Evolutionary conservation across 2,329 filamentous ascomycete genomes (phyloP).

Genomic region (Neobulgaria alba): DNA sequence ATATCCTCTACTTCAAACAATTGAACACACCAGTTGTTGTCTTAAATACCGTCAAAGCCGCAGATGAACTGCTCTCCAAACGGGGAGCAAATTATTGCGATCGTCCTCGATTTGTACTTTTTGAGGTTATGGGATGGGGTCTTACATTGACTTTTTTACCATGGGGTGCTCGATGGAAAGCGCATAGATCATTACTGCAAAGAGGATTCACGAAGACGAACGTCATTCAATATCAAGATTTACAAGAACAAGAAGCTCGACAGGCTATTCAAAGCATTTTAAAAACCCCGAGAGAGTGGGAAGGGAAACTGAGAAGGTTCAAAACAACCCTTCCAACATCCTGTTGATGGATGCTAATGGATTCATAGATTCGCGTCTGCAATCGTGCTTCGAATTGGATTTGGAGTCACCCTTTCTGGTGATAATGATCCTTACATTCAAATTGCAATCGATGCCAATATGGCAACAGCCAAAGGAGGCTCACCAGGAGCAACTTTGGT

Average conservation of each 20-base stretch:
- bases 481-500: conserved; percentile 32
- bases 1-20: not conserved
- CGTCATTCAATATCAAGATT: conserved; percentile 25
- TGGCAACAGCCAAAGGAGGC: conserved; percentile 22
- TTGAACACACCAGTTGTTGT: not conserved
- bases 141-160: conserved; percentile 37
- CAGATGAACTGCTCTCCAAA: conserved; percentile 30
- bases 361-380: conserved; percentile 33
- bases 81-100: not conserved
- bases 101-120: not conserved
- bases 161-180: conserved; percentile 34
- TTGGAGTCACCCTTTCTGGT: conserved; percentile 32
- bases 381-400: conserved; percentile 35
- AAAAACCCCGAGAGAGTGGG: conserved; percentile 30
- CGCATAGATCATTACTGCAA: conserved; percentile 37
- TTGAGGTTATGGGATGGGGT: conserved; percentile 28
- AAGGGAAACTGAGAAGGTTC: conserved; percentile 24
- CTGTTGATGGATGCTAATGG: not conserved
- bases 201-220: conserved; percentile 34
- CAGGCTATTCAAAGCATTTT: conserved; percentile 28
- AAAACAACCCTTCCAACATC: conserved; percentile 4
- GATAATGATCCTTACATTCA: conserved; percentile 34
- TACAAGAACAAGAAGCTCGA: conserved; percentile 29
- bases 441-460: conserved; percentile 28
- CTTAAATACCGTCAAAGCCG: not conserved